These are phyloP conservation scores for Globisporangium camurandrum DNA, from an alignment of 352 stramenopile genomes.

Conservation along the genomic window DNA sequence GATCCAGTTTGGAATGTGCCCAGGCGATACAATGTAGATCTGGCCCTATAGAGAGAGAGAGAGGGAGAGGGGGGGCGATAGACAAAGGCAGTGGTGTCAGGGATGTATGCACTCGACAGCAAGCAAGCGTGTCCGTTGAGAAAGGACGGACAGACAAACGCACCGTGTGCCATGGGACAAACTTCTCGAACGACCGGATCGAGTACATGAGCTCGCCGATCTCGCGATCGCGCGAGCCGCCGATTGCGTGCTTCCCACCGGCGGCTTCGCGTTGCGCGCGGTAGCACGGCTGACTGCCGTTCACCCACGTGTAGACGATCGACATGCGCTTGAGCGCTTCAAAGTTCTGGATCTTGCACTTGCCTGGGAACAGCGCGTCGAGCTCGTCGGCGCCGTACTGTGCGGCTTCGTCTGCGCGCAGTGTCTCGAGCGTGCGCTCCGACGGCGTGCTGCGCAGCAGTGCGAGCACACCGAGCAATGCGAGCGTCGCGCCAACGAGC, in stretches of 20 bases:
- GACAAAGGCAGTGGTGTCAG: not conserved
- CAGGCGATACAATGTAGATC: constrained; percentile 80
- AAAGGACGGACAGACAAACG: no score
- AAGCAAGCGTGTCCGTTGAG: no score
- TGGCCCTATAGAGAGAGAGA: constrained; percentile 25
- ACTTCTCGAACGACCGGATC: constrained; percentile 81
- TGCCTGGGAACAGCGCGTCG: constrained; percentile 52
- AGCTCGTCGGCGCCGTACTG: constrained; percentile 36
- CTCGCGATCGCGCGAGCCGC: constrained; percentile 77
- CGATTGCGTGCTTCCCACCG: constrained; percentile 63
- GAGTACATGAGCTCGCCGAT: constrained; percentile 87
- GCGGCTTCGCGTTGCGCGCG: constrained; percentile 49
- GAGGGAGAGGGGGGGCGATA: not conserved
- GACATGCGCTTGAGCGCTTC: constrained; percentile 76
- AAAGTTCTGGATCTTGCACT: constrained; percentile 85
- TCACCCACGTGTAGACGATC: constrained; percentile 89
- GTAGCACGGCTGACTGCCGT: constrained; percentile 84
- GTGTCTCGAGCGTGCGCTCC: constrained; percentile 22
- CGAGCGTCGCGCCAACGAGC: constrained; percentile 28
- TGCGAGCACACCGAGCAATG: constrained; percentile 34
- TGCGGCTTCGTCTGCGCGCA: constrained; percentile 22
- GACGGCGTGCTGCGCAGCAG: constrained; percentile 32
- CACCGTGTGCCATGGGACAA: constrained; percentile 70
- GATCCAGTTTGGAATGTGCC: constrained; percentile 80
- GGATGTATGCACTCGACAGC: not conserved